phyloP scores from a whole-genome alignment of 306 rosid genomes.

The Ochetophila trinervis region DNA sequence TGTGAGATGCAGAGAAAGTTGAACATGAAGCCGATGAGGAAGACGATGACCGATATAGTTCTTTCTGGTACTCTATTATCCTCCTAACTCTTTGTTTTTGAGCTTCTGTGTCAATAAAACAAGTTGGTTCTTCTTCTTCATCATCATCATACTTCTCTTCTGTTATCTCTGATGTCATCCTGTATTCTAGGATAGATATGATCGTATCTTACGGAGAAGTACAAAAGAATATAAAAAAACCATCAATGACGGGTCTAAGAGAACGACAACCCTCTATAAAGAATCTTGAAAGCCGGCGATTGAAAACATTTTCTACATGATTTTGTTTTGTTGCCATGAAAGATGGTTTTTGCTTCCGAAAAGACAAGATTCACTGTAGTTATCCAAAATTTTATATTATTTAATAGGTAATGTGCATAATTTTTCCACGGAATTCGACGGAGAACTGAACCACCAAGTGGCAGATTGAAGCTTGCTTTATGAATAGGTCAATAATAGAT shows the following conservation, averaged over 20 bases:
- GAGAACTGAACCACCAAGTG: background rate
- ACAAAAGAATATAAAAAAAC: slow-evolving; percentile 14
- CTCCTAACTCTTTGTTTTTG: slow-evolving; percentile 49
- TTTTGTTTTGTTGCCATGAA: slow-evolving; percentile 6
- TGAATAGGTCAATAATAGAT: too few relatives aligned
- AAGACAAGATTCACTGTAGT: slow-evolving; percentile 25
- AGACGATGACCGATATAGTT: slow-evolving; percentile 36
- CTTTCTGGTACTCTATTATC: slow-evolving; percentile 61
- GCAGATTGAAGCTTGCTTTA: too few relatives aligned
- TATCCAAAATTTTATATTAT: background rate
- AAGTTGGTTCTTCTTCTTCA: slow-evolving; percentile 39
- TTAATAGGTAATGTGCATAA: background rate
- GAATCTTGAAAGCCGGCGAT: slow-evolving; percentile 50
- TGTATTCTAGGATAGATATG: background rate
- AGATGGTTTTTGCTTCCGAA: background rate
- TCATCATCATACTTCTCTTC: slow-evolving; percentile 59
- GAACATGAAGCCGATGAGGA: slow-evolving; percentile 37
- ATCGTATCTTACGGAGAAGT: slow-evolving; percentile 21
- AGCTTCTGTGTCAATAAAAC: slow-evolving; percentile 41
- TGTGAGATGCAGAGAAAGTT: slow-evolving; percentile 32
- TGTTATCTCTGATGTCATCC: slow-evolving; percentile 46
- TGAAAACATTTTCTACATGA: slow-evolving; percentile 19
- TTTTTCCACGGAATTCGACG: background rate
- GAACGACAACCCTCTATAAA: slow-evolving; percentile 17
- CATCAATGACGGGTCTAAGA: slow-evolving; percentile 25